phyloP scores from a whole-genome alignment of 805 yeast species.

The Yarrowia divulgata region DNA sequence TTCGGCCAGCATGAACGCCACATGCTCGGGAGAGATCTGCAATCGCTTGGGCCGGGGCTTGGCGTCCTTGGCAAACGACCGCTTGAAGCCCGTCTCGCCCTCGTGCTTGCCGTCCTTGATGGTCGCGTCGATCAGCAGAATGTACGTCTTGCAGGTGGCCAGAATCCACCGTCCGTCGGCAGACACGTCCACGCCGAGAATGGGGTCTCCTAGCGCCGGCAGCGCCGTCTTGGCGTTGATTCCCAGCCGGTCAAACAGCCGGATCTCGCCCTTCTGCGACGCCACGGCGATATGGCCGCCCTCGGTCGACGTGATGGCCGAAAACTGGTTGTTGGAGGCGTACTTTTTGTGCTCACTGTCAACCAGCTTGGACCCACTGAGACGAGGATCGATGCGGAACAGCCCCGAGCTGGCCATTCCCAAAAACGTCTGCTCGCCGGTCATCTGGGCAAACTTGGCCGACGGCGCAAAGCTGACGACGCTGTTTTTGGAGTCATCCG shows the following conservation, averaged over 20 bases:
- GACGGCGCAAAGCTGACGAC: constrained; percentile 71
- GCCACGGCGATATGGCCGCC: constrained; percentile 79
- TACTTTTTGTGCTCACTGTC: constrained; percentile 62
- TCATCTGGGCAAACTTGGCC: constrained; percentile 74
- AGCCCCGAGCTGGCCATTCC: constrained; percentile 72
- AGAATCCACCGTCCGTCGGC: constrained; percentile 82
- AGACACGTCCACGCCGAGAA: constrained; percentile 71
- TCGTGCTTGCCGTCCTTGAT: constrained; percentile 67
- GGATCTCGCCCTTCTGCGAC: constrained; percentile 74
- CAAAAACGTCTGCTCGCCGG: constrained; percentile 73
- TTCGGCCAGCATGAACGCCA: constrained; percentile 63
- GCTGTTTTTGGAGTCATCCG: constrained; percentile 52
- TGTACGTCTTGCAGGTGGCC: constrained; percentile 77
- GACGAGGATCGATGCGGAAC: constrained; percentile 83
- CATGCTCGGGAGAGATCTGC: constrained; percentile 73
- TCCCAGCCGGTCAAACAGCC: constrained; percentile 76
- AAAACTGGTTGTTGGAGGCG: constrained; percentile 63
- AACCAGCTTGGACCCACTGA: constrained; percentile 65
- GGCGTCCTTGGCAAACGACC: constrained; percentile 66
- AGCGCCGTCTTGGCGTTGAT: constrained; percentile 76
- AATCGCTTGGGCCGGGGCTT: constrained; percentile 75
- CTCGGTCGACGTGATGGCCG: constrained; percentile 72
- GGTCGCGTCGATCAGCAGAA: constrained; percentile 71
- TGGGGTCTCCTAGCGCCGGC: constrained; percentile 83
- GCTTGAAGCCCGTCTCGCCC: constrained; percentile 68